Conservation (phyloP, 2,329 filamentous ascomycete genomes). For the Amylocarpus encephaloides region DNA sequence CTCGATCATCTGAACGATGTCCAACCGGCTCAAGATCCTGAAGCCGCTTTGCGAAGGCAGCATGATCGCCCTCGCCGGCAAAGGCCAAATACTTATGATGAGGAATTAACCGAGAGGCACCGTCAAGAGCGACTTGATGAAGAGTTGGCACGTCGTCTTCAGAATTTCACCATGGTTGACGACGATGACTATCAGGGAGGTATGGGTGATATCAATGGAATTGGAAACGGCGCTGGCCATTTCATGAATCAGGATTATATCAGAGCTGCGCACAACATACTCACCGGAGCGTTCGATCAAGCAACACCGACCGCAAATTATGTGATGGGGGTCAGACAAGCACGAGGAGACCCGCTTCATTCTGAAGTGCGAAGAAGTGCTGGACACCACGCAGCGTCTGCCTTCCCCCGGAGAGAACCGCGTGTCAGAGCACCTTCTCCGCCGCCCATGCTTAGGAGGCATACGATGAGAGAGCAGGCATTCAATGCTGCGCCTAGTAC, state of each 20-base stretch:
- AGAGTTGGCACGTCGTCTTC: constrained; percentile 44
- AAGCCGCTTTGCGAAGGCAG: constrained; percentile 28
- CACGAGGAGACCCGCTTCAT: constrained; percentile 16
- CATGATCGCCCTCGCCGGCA: constrained; percentile 31
- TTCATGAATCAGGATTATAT: constrained; percentile 57
- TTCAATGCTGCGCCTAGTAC: constrained; percentile 16
- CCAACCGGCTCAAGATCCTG: constrained; percentile 4
- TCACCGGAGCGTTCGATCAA: constrained; percentile 30
- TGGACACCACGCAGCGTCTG: constrained; percentile 18
- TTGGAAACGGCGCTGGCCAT: constrained; percentile 48
- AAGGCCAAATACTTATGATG: constrained; percentile 27
- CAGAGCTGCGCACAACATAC: constrained; percentile 31
- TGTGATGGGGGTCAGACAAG: constrained; percentile 24
- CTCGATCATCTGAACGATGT: constrained; percentile 48
- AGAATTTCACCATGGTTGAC: constrained; percentile 35
- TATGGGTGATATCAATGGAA: constrained; percentile 37
- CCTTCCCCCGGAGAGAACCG: not conserved
- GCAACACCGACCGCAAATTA: constrained; percentile 32
- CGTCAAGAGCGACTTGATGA: constrained; percentile 42
- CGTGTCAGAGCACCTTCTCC: constrained; percentile 7
- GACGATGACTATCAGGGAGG: constrained; percentile 37
- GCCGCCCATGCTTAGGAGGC: constrained; percentile 23
- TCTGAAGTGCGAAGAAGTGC: constrained; percentile 13
- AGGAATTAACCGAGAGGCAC: constrained; percentile 34
- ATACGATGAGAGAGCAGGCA: constrained; percentile 23